These are phyloP conservation scores for Limonium bicolor DNA, from an alignment of 148 eudicot genomes.

Conservation along the genomic window DNA sequence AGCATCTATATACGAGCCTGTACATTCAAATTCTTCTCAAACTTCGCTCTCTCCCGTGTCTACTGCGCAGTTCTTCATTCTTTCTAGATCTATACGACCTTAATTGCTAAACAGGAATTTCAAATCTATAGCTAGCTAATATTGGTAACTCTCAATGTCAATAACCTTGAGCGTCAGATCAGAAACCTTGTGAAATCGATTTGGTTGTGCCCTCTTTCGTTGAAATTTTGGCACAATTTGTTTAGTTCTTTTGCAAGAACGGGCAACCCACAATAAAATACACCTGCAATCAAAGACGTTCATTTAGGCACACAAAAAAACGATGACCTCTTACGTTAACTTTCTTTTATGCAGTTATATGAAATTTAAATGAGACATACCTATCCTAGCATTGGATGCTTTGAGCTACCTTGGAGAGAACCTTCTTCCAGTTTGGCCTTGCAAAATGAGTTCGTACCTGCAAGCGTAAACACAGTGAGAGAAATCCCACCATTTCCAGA, in stretches of 20 bases:
- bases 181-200: slow-evolving; percentile 92
- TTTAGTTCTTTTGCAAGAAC: slow-evolving; percentile 69
- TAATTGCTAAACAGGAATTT: too few relatives aligned
- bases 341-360: not conserved
- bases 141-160: too few relatives aligned
- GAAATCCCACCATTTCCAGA: not conserved
- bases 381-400: slow-evolving; percentile 82
- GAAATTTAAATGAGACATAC: slow-evolving; percentile 12
- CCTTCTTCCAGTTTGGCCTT: slow-evolving; percentile 95
- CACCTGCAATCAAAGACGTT: slow-evolving; percentile 31
- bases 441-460: slow-evolving; percentile 97
- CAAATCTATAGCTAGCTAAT: too few relatives aligned
- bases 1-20: too few relatives aligned
- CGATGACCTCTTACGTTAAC: not conserved
- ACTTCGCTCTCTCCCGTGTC: too few relatives aligned
- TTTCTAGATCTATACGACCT: too few relatives aligned
- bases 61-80: too few relatives aligned
- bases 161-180: too few relatives aligned
- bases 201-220: slow-evolving; percentile 83
- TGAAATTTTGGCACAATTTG: slow-evolving; percentile 56
- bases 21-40: too few relatives aligned
- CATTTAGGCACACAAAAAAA: too few relatives aligned
- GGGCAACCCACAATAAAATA: slow-evolving; percentile 79
- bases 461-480: not conserved
- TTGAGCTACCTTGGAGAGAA: slow-evolving; percentile 49